Evolutionary conservation across 768 basidiomycete genomes (phyloP), one percentile per base, ranked within the genome.

Genomic region (Trametes cubensis): DNA sequence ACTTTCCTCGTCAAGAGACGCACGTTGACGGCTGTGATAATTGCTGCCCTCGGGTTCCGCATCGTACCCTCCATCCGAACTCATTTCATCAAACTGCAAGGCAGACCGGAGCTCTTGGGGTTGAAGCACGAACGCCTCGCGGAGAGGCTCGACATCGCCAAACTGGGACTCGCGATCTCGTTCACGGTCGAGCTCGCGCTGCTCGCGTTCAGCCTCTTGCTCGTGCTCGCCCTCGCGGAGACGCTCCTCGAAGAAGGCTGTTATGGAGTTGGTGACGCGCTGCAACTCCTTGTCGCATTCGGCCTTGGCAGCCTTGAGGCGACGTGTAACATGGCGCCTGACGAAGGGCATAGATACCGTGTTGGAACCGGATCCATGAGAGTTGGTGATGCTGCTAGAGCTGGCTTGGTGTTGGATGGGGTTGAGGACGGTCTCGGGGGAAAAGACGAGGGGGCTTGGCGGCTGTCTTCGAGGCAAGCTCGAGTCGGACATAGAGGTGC

Each of bases 221-320:
- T 81, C 77, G 68, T 85, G 81, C 73, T 93, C 88, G 55, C 82
- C 85, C 65, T 92, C 90, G 47, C 89, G 81, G 40, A 96, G 83
- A 69, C 89, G 85, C 72, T 94, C 90, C 78, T 99, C 96, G 68
- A 97, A 96, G 77, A 94, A 98, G 41, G 86, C 76, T 65, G 96
- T 96, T 80, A 99, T 95, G 62, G 88, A 92, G 76, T 92, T 89
- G 62, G 95, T 94, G 72, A 98, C 91, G 72, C 94, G 89, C 71
- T 89, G 88, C 10, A 99, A 85, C 76, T 97, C 94, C 80, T 91
- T 92, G 84, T 99, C 94, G 81, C 96, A 99, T 66, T 92, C 92
- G 53, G 91, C 86, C 80, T 99, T 98, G 60, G 96, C 95, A 4
- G 89, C 90, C 78, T 88, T 90, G 75, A 98, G 86, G 60, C 97